These are phyloP conservation scores for Colletotrichum navitas DNA, from an alignment of 2,329 filamentous ascomycete species.

Conservation along the genomic window DNA sequence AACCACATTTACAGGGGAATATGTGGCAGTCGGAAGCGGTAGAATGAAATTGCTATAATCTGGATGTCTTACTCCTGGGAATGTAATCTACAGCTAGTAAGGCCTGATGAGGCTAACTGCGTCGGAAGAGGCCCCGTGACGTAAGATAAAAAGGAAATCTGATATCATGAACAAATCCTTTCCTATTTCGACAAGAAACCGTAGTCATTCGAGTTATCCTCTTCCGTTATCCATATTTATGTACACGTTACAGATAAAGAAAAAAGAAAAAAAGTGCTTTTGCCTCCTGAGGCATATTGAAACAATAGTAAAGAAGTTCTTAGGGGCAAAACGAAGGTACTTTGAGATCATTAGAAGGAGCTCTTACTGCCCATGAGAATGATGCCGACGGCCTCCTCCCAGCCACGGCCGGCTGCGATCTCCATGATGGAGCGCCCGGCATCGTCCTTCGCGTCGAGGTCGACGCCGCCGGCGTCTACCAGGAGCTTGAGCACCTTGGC, in stretches of 20 bases:
- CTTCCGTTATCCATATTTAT: constrained; percentile 16
- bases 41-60: neutral
- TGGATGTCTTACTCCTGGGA: neutral
- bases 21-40: neutral
- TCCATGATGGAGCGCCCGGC: constrained; percentile 66
- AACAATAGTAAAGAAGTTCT: neutral
- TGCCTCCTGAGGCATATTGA: neutral
- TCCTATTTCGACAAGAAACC: constrained; percentile 6
- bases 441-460: constrained; percentile 67
- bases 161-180: constrained; percentile 23
- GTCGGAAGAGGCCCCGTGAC: no score
- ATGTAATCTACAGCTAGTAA: neutral
- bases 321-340: no score
- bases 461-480: constrained; percentile 61
- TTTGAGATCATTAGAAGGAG: neutral
- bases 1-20: fast-evolving
- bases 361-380: constrained; percentile 48
- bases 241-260: constrained; percentile 7
- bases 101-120: no score
- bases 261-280: neutral
- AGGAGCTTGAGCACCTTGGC: constrained; percentile 65
- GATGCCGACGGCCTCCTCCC: constrained; percentile 68
- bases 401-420: constrained; percentile 68
- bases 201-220: constrained; percentile 12
- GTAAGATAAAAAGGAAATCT: constrained; percentile 8